phyloP scores from a whole-genome alignment of 2,329 filamentous ascomycete species.

The Fusarium equiseti region DNA sequence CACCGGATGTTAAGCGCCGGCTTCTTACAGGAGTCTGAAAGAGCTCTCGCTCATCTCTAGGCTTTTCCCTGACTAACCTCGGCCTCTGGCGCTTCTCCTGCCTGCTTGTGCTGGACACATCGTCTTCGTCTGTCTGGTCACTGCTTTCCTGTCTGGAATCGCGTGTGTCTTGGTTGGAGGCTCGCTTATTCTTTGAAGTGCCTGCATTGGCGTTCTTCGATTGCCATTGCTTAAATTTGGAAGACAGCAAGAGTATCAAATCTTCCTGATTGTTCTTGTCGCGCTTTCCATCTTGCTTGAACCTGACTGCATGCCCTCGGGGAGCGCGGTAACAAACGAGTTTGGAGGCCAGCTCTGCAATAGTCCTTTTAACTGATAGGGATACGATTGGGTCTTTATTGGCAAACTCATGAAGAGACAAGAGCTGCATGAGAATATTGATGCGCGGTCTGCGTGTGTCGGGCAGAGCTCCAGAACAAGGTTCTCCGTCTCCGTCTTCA shows the following conservation, averaged over 20 bases:
- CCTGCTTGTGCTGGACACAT: background rate
- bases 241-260: background rate
- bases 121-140: background rate
- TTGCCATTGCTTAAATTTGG: constrained; percentile 6
- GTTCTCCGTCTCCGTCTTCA: background rate
- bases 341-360: background rate
- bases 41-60: background rate
- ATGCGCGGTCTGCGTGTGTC: background rate
- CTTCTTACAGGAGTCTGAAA: constrained; percentile 16
- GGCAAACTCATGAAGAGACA: background rate
- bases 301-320: background rate
- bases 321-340: background rate
- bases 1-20: background rate
- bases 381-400: background rate
- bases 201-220: background rate
- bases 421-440: background rate
- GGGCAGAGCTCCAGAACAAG: background rate
- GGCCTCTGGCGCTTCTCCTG: background rate
- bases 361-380: background rate
- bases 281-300: background rate
- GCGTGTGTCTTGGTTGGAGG: background rate
- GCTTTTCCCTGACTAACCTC: background rate
- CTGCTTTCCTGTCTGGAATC: too few relatives aligned
- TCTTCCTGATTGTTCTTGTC: background rate
- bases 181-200: background rate